Percentiles rank a stretch among this genome's conserved stretches.
phyloP scores from a whole-genome alignment of 371 early-diverging fungal genomes.

The Umbelopsis sp. region DNA sequence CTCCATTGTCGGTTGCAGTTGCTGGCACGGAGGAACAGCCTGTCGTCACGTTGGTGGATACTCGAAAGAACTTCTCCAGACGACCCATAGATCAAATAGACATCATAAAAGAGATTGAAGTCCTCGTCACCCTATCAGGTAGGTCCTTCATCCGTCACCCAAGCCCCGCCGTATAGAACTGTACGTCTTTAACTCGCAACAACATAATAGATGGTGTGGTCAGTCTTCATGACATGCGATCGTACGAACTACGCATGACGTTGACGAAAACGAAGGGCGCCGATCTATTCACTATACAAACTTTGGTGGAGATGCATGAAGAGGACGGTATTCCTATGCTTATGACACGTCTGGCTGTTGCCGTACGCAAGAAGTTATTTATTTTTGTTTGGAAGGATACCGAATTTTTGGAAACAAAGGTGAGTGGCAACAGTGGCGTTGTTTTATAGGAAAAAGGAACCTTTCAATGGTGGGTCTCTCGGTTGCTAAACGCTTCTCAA shows the following conservation, averaged over 20 bases:
- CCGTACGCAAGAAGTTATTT: slow-evolving; percentile 68
- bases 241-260: slow-evolving; percentile 69
- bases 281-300: slow-evolving; percentile 73
- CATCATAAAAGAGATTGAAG: slow-evolving; percentile 77
- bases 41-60: slow-evolving; percentile 63
- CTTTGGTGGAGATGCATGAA: slow-evolving; percentile 65
- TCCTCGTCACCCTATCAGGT: slow-evolving; percentile 75
- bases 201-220: slow-evolving; percentile 62
- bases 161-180: background rate
- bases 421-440: slow-evolving; percentile 7
- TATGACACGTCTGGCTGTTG: slow-evolving; percentile 77
- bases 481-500: background rate
- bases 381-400: slow-evolving; percentile 83
- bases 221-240: slow-evolving; percentile 75
- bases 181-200: too few relatives aligned
- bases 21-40: slow-evolving; percentile 56
- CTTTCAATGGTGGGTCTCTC: background rate
- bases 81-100: slow-evolving; percentile 77
- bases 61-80: slow-evolving; percentile 73
- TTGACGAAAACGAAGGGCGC: slow-evolving; percentile 77
- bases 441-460: too few relatives aligned
- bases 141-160: background rate
- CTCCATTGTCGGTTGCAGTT: slow-evolving; percentile 27
- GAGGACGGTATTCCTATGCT: slow-evolving; percentile 71
- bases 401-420: slow-evolving; percentile 67